Conservation (phyloP, 148 eudicot species). For the Rhododendron williamsianum region DNA sequence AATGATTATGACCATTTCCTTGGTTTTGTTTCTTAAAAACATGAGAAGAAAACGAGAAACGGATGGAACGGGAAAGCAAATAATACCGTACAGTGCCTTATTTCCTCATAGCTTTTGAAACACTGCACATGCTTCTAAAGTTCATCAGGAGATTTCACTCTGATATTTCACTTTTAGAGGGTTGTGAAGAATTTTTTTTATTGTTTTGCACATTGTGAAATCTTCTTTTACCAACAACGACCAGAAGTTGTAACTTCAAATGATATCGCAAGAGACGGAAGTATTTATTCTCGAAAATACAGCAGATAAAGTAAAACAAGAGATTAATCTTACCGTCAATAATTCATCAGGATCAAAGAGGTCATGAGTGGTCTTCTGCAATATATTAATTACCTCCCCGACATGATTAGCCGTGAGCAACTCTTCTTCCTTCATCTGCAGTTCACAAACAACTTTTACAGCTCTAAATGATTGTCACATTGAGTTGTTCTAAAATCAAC, state of each 20-base stretch:
- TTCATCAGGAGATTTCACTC: background rate
- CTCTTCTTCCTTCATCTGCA: slow-evolving; percentile 94
- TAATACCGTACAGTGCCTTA: background rate
- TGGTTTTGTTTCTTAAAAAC: background rate
- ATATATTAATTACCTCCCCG: slow-evolving; percentile 70
- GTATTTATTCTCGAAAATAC: background rate
- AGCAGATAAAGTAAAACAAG: background rate
- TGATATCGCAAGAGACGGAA: background rate
- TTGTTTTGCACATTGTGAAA: background rate
- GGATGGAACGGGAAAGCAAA: background rate
- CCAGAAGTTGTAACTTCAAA: background rate
- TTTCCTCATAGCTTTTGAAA: background rate
- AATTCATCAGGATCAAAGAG: slow-evolving; percentile 91
- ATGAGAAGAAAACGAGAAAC: background rate
- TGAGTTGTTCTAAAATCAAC: background rate
- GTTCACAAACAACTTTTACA: slow-evolving; percentile 7
- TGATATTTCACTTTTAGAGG: background rate
- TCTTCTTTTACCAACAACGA: background rate
- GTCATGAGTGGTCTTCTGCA: slow-evolving; percentile 75
- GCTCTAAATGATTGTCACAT: slow-evolving; percentile 4
- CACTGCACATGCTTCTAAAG: background rate
- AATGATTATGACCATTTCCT: background rate
- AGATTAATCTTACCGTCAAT: slow-evolving; percentile 45
- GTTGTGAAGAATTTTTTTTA: background rate
- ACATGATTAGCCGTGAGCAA: slow-evolving; percentile 59